Base-by-base conservation (phyloP, 208 protist genomes). In the Trypanosoma theileri region DNA sequence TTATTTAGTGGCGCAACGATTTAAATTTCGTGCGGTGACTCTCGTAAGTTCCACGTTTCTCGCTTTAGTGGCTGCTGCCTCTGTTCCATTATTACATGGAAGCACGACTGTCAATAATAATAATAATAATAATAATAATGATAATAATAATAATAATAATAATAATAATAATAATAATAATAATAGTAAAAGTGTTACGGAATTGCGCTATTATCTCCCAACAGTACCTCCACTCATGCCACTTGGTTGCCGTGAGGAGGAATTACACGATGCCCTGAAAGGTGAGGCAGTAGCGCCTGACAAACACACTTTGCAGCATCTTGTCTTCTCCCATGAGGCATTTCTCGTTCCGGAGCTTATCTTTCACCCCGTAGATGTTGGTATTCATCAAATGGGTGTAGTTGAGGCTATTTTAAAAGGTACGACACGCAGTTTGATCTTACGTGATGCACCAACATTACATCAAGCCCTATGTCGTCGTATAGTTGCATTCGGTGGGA, bases 341-440 rank as follows among this genome's bases (percentile, higher is more conserved):
- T 89, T 88, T 67, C 48, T 88, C 51, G 84, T 95, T 26, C 86
- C 89, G 3, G 86, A 92, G 73, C 71, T 95, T 51, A 77, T 95
- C 58, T 95, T 95, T 72, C 78, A 77, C 9, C 89, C 89, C 12
- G 66, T 42, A 8, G 84, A 88, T 55, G 77, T 89, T 0, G 89
- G 86, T 4, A 51, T 92, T 28, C 59, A 77, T 12, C 78, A 91
- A 73, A 77, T 88, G 61, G 89, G 86, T 10, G 57, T 92, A 4
- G 59, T 66, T 13, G 79, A 91, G 69, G 77, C 75, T 35, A 63
- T 86, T 41, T 69, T 74, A 17, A 59, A 78, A 24, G 82, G 73
- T 21, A 66, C 86, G 16, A 76, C 73, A 59, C 61, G 75, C 63
- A 75, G 84, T 11, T 81, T 80, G 9, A 62, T 81, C 22, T 69